Evolutionary conservation across 176 grass and related monocot species (phyloP), one percentile per base, ranked within the genome.

Genomic region (Hsuehochloa calcarea): DNA sequence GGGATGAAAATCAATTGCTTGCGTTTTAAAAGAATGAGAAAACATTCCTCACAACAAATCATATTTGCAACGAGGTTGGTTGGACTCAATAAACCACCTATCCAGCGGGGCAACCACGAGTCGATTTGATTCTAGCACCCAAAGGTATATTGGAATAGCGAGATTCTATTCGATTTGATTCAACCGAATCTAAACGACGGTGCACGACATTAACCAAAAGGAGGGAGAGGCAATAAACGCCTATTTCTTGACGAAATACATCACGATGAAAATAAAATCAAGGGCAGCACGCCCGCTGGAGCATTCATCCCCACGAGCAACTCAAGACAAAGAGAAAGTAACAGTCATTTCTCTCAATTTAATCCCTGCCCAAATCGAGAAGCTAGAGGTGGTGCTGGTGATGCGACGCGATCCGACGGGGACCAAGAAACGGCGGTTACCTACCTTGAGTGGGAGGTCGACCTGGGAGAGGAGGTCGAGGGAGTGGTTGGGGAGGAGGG

Each of bases 381-480:
- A 61, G 13, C 61, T 8, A 35, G 54, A 34, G 29, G 26, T 49
- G 49, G 37, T 61, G 55, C 15, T 8, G 56, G n/a, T 10, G 56
- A 20, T 1, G 56, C 22, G 56, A 23, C 56, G 22, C 22, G 56
- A 25, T 60, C 56, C n/a, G 56, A 52, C 40, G 10, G 41, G 63
- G 35, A 62, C 15, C 23, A 49, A 12, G 72, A 64, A 23, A 60
- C 27, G 67, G 34, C 40, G 63, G 39, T 35, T 38, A 11, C 17
- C 26, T 72, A 99, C 97, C 97, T 96, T 92, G 84, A 92, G 97
- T 23, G 93, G 93, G 59, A 93, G 88, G 85, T 99, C 97, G 75
- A 99, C 97, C 90, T 99, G 97, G 71, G 97, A 99, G 84, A 99
- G 97, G 88, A 99, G 97, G 81, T 99, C 93, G 82, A 94, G 80